Percentiles rank a stretch among this genome's conserved stretches.
phyloP scores from a whole-genome alignment of 202 grass and related monocot species.

The Panicum virgatum region DNA sequence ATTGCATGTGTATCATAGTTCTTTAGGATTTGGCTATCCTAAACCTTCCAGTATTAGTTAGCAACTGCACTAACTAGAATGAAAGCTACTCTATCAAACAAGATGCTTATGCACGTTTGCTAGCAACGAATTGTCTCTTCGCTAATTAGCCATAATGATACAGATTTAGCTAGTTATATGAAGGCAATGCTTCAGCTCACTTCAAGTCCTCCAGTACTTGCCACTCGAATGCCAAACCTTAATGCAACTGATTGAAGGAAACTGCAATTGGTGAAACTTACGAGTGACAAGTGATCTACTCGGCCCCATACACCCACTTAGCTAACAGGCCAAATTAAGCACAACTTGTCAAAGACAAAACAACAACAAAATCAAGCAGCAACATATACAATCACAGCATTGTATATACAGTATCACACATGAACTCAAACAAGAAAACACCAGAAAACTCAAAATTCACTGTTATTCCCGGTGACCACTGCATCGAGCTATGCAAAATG shows the following conservation, averaged over 20 bases:
- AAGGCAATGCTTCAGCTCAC: background rate
- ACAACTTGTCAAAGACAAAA: background rate
- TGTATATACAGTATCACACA: background rate
- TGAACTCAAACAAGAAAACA: background rate
- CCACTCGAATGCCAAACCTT: background rate
- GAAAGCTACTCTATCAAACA: background rate
- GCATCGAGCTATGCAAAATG: background rate
- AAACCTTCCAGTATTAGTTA: background rate
- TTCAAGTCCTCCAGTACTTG: background rate
- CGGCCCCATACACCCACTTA: background rate
- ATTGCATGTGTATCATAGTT: background rate
- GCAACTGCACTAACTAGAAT: background rate
- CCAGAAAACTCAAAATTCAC: background rate
- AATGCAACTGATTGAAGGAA: background rate
- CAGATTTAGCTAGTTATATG: background rate
- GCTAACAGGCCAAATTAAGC: background rate
- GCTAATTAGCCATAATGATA: background rate
- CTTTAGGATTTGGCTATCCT: slow-evolving; percentile 2
- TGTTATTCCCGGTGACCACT: background rate
- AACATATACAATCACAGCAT: background rate
- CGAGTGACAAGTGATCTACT: background rate
- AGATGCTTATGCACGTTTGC: background rate
- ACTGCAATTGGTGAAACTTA: background rate
- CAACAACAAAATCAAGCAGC: background rate
- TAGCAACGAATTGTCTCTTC: background rate